Base-by-base conservation (phyloP, 164 flowering plant species). In the Liquidambar formosana region DNA sequence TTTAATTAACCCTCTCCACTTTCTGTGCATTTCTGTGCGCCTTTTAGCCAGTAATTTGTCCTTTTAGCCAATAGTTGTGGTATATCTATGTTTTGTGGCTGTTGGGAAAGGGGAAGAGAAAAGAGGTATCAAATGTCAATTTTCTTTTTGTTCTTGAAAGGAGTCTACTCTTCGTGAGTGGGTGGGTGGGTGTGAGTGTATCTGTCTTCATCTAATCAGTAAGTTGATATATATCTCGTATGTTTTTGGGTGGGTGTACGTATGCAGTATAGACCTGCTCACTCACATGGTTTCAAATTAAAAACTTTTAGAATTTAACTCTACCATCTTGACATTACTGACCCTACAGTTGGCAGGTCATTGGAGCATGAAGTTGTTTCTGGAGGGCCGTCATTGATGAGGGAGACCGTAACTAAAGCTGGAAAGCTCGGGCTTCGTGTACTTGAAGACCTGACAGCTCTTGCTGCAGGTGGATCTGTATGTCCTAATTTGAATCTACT, bases 391-490 rank as follows among this genome's bases (percentile, higher is more conserved):
- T 73, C 81, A 28, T n/a, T 74, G 44, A 79, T 70, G 86, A 86
- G 92, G 78, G 90, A 84, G 43, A 83, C 72, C 54, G 72, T 85
- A n/a, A 93, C 86, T 45, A 78, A 77, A 67, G 71, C 82, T 41
- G 99, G 96, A 76, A 86, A 82, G 71, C 84, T 92, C 69, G 99
- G 99, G 68, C 88, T 95, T 71, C 86, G 78, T 44, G 77, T 95
- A 75, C 96, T 95, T 71, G 97, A 93, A 85, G 99, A 95, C 87
- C 92, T 95, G 86, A 89, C 97, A 85, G 94, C 99, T 76, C 90
- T 93, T 84, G 97, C 99, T 83, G 97, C 97, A 89, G 97, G 97
- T 93, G 99, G 97, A 93, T 89, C 96, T 83, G 99, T 95, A 95
- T 87, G 99, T 92, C 81, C 80, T 82, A 64, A 71, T 74, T 78